These are phyloP conservation scores for Geranium rotundifolium DNA, from an alignment of 345 rosid genomes.

Conservation along the genomic window DNA sequence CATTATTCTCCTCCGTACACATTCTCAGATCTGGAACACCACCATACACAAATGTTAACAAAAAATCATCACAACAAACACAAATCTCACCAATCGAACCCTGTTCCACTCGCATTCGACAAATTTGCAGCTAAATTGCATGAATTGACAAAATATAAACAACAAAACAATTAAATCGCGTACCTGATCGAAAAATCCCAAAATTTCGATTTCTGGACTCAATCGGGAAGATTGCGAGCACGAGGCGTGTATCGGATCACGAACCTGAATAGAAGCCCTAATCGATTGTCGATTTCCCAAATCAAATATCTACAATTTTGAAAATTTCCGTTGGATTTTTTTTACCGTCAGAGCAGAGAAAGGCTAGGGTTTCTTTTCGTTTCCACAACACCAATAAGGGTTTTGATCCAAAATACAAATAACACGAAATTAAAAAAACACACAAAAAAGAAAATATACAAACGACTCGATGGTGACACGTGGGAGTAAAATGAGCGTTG, in stretches of 20 bases:
- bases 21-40: constrained; percentile 51
- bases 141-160: background rate
- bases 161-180: background rate
- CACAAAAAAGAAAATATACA: background rate
- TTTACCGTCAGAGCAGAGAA: background rate
- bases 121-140: background rate
- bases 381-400: background rate
- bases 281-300: background rate
- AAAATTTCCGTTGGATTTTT: background rate
- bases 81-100: background rate
- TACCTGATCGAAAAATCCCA: background rate
- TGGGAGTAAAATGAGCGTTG: background rate
- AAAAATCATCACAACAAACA: background rate
- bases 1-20: constrained; percentile 17
- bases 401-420: background rate
- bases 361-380: background rate
- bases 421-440: no score
- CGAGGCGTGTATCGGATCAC: background rate
- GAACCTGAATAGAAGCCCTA: background rate
- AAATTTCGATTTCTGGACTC: background rate
- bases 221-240: background rate
- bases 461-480: background rate
- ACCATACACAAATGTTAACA: background rate
- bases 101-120: background rate
- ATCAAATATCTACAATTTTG: background rate